Evolutionary conservation across 2,329 filamentous ascomycete genomes (phyloP).

Genomic region (Aureobasidium mangrovei): DNA sequence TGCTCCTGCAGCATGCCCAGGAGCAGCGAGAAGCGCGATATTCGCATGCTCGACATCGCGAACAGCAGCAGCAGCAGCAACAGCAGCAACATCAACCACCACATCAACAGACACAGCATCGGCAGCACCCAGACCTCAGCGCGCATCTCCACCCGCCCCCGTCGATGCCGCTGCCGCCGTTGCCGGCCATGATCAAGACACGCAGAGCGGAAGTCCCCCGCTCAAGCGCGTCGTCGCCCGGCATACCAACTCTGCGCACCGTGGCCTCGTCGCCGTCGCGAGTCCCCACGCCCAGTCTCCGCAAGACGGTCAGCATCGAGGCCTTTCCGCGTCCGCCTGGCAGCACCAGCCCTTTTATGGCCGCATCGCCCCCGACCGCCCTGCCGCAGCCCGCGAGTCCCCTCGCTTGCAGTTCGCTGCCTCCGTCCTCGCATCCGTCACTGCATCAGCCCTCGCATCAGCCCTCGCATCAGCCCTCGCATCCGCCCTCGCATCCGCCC

Average conservation of each 20-base stretch:
- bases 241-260: conserved; percentile 34
- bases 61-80: not conserved
- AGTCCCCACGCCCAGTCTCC: conserved; percentile 43
- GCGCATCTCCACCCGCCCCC: conserved; percentile 3
- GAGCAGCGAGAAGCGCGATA: not conserved
- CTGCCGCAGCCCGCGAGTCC: not conserved
- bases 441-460: not conserved
- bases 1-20: conserved; percentile 3
- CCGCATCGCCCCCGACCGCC: not conserved
- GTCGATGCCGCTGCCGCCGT: conserved; percentile 11
- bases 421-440: conserved; percentile 38
- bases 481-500: not conserved
- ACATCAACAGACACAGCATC: not conserved
- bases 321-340: conserved; percentile 86
- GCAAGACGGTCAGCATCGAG: conserved; percentile 88
- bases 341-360: conserved; percentile 50
- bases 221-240: conserved; percentile 21
- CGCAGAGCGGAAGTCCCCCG: not conserved
- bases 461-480: conserved; percentile 36
- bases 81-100: not conserved
- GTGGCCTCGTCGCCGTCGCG: conserved; percentile 39
- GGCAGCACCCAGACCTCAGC: not conserved
- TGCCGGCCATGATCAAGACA: conserved; percentile 9
- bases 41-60: not conserved
- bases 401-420: conserved; percentile 20